Conservation (phyloP, 2,329 filamentous ascomycete genomes). For the Neofusicoccum umdonicola region DNA sequence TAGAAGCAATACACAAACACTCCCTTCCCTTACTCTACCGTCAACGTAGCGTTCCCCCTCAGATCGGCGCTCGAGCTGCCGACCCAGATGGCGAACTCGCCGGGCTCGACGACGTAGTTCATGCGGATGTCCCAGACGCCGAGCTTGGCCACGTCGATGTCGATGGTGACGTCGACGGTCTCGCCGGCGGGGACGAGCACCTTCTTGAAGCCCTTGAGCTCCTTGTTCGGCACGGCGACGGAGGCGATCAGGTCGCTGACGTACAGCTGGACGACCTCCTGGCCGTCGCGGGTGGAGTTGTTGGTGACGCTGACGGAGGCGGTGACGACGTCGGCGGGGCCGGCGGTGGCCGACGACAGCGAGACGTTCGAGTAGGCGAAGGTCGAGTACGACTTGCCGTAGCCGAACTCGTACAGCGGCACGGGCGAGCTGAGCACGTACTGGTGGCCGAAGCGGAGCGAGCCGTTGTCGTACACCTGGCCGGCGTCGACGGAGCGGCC, state of each 20-base stretch:
- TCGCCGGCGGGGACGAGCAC: slow-evolving; percentile 59
- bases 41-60: slow-evolving; percentile 56
- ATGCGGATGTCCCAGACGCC: slow-evolving; percentile 60
- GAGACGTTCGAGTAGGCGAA: slow-evolving; percentile 59
- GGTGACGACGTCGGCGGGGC: slow-evolving; percentile 55
- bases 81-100: slow-evolving; percentile 62
- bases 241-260: slow-evolving; percentile 61
- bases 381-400: slow-evolving; percentile 63
- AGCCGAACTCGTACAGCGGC: slow-evolving; percentile 65
- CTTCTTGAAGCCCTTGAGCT: slow-evolving; percentile 68
- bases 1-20: not conserved
- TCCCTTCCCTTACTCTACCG: slow-evolving; percentile 35
- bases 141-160: slow-evolving; percentile 50
- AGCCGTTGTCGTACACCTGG: slow-evolving; percentile 55
- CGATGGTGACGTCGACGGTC: slow-evolving; percentile 54
- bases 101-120: slow-evolving; percentile 72
- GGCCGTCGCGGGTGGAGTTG: slow-evolving; percentile 54
- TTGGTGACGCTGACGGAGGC: slow-evolving; percentile 64
- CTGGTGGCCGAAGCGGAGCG: slow-evolving; percentile 61
- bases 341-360: slow-evolving; percentile 50
- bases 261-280: slow-evolving; percentile 68
- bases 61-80: slow-evolving; percentile 60
- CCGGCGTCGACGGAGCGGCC: slow-evolving; percentile 58
- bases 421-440: slow-evolving; percentile 62
- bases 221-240: slow-evolving; percentile 63